Base-by-base conservation (phyloP, 257 asterid genomes). In the Gynochthodes officinalis region DNA sequence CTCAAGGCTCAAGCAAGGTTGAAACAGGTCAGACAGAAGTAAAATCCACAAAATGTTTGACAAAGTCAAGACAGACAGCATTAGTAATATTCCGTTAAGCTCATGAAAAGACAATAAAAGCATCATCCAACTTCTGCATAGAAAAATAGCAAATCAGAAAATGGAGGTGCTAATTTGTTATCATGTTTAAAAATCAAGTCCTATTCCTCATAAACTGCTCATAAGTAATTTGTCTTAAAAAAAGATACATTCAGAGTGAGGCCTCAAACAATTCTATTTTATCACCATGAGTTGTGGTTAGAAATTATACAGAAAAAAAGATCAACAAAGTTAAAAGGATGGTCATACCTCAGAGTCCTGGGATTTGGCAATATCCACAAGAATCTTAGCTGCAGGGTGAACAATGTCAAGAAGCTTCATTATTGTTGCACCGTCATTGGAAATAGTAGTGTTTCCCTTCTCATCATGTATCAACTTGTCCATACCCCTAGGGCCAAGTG, bases 401-500 rank as follows among this genome's bases (percentile, higher is more conserved):
- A 95, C 77, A 75, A 95, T 95, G 80, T 95, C 99, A 18, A 95
- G 96, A 80, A 90, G 99, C 84, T 95, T 95, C 99, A 95, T 95
- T 76, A 95, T 95, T 73, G 99, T 95, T 71, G 99, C 93, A 78
- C 99, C 99, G 70, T 95, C 99, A 84, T 95, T 95, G 16, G 99
- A 95, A 62, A 95, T 95, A 68, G 98, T 95, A 77, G 97, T 89
- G 84, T 79, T 88, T 19, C 99, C 99, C 90, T 95, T 95, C n/a
- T 95, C 98, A 50, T 95, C 98, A 55, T 95, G 98, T 88, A 95
- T 92, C 89, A 92, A 71, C 86, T 95, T 92, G 89, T 95, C 98
- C 99, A 95, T 95, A 71, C 99, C 99, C 83, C 99, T 86, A 1
- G 99, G 99, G 30, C 99, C 98, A 74, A 92, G 98, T 40, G 99